These are phyloP conservation scores for Cornus kousa DNA, from an alignment of 148 eudicot genomes.

Conservation along the genomic window DNA sequence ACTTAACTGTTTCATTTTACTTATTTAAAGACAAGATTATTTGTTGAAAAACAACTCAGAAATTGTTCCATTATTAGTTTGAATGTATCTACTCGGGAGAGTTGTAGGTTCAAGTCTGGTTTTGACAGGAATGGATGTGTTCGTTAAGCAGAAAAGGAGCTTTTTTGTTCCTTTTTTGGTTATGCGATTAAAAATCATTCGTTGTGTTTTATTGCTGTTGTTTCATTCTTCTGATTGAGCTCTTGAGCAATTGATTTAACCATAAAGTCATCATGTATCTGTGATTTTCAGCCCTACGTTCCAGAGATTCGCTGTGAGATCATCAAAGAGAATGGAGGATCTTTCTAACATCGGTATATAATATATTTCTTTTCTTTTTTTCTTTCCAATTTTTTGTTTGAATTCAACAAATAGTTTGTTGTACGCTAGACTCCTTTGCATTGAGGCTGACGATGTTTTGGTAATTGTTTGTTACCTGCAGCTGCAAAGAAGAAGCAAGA, in stretches of 20 bases:
- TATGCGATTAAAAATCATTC: not conserved
- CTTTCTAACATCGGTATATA: conserved; percentile 46
- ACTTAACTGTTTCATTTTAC: no score
- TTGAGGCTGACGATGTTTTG: not conserved
- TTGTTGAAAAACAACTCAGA: no score
- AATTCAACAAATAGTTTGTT: not conserved
- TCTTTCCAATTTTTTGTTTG: not conserved
- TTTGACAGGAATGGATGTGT: no score
- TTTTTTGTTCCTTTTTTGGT: not conserved
- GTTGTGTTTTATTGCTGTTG: no score
- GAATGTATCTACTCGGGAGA: no score
- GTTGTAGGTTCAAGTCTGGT: no score
- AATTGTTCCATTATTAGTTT: no score
- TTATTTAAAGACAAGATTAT: no score
- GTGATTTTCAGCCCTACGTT: conserved; percentile 54
- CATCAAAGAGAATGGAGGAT: conserved; percentile 57
- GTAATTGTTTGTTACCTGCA: conserved; percentile 14
- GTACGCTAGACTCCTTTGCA: not conserved
- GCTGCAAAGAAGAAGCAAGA: conserved; percentile 56
- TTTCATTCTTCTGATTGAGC: not conserved
- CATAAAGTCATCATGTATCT: not conserved
- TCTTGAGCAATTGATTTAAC: not conserved
- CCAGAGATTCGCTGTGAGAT: conserved; percentile 83
- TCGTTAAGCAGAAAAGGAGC: no score
- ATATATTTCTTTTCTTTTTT: not conserved